Evolutionary conservation across 257 asterid species (phyloP).

Genomic region (Sherardia arvensis): DNA sequence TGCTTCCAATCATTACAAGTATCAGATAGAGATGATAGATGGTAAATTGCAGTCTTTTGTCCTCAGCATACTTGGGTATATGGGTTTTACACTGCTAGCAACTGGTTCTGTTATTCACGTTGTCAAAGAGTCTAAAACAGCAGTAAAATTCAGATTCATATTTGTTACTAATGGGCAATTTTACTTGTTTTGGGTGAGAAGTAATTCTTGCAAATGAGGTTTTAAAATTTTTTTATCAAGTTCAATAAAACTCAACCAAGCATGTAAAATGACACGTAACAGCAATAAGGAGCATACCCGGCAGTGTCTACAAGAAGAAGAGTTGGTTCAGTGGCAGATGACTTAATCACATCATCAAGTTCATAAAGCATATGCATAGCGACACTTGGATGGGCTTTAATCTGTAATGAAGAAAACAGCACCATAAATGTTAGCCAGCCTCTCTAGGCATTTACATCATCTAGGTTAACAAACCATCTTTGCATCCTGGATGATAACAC

Average conservation of each 20-base stretch:
- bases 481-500: not conserved
- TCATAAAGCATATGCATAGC: conserved; percentile 64
- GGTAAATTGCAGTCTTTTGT: not conserved
- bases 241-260: not conserved
- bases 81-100: not conserved
- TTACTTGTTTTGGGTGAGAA: not conserved
- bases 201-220: not conserved
- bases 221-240: not conserved
- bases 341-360: conserved; percentile 67
- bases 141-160: not conserved
- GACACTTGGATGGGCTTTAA: conserved; percentile 87
- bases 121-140: not conserved
- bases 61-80: not conserved
- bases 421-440: not conserved
- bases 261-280: not conserved
- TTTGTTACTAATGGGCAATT: not conserved
- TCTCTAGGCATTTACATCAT: not conserved
- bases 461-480: not conserved
- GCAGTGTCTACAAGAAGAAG: conserved; percentile 88
- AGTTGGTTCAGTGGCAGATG: conserved; percentile 72
- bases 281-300: conserved; percentile 45
- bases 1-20: not conserved
- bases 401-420: conserved; percentile 28
- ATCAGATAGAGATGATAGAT: not conserved
- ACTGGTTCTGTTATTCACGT: not conserved